Evolutionary conservation across 495 filamentous ascomycete genomes (phyloP).

Genomic region (Tuber magnatum): DNA sequence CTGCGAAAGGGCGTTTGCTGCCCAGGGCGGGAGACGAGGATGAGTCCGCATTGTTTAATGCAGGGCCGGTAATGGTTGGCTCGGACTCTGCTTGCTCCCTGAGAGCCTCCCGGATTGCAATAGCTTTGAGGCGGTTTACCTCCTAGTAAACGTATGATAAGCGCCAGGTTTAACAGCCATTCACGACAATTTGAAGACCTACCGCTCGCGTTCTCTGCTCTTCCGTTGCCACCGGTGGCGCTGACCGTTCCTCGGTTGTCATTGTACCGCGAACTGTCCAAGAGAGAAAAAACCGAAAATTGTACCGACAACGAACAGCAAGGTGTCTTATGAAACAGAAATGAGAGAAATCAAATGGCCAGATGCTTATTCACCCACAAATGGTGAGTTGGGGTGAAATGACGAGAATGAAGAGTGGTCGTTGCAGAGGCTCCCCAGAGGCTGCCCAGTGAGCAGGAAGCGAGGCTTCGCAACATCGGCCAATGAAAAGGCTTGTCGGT

Average conservation of each 20-base stretch:
- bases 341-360: neutral
- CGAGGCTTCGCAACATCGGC: neutral
- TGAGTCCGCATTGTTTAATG: slow-evolving; percentile 40
- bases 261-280: neutral
- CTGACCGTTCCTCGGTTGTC: neutral
- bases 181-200: neutral
- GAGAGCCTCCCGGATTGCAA: slow-evolving; percentile 62
- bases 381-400: neutral
- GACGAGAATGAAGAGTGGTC: neutral
- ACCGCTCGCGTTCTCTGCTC: neutral
- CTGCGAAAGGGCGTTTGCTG: slow-evolving; percentile 11
- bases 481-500: neutral
- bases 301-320: neutral
- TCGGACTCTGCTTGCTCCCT: slow-evolving; percentile 53
- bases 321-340: neutral
- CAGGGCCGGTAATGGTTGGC: slow-evolving; percentile 44
- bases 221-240: neutral
- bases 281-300: neutral
- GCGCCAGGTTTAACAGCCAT: neutral
- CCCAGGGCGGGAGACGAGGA: neutral
- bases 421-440: neutral
- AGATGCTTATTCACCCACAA: neutral
- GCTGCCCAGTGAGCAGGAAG: neutral
- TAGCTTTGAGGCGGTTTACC: slow-evolving; percentile 82
- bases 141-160: slow-evolving; percentile 51